These are phyloP conservation scores for Setomelanomma holmii DNA, from an alignment of 2,329 filamentous ascomycete genomes.

Conservation along the genomic window DNA sequence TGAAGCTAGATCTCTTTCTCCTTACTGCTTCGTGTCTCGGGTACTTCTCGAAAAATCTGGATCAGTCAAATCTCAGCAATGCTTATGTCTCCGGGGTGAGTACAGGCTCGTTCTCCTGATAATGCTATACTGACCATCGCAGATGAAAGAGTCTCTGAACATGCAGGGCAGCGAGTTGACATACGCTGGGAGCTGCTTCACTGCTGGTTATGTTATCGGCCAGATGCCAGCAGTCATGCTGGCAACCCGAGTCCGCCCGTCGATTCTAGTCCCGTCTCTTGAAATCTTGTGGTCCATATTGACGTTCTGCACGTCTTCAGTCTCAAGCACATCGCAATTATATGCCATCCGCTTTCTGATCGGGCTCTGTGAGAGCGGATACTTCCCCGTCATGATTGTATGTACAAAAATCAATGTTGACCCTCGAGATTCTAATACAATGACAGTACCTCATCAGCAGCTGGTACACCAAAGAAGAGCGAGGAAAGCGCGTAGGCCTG, in stretches of 20 bases:
- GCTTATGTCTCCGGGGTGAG: constrained; percentile 40
- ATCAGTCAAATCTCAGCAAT: constrained; percentile 37
- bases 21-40: constrained; percentile 32
- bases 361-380: constrained; percentile 32
- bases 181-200: constrained; percentile 37
- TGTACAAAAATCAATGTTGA: constrained; percentile 1
- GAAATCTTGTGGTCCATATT: constrained; percentile 38
- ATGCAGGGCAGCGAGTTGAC: constrained; percentile 43
- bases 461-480: constrained; percentile 52
- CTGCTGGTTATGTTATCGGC: constrained; percentile 37
- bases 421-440: background rate
- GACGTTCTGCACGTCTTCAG: constrained; percentile 27
- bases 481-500: constrained; percentile 40
- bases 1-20: constrained; percentile 39
- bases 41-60: constrained; percentile 37
- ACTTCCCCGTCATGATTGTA: constrained; percentile 40
- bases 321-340: constrained; percentile 34
- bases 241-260: constrained; percentile 30
- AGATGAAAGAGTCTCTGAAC: constrained; percentile 40
- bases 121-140: background rate
- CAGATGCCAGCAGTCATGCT: constrained; percentile 40
- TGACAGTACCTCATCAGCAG: constrained; percentile 45
- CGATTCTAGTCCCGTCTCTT: constrained; percentile 39
- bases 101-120: too few relatives aligned
- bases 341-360: constrained; percentile 47